Conservation (phyloP, 2,329 filamentous ascomycete genomes). For the Colletotrichum sp. region DNA sequence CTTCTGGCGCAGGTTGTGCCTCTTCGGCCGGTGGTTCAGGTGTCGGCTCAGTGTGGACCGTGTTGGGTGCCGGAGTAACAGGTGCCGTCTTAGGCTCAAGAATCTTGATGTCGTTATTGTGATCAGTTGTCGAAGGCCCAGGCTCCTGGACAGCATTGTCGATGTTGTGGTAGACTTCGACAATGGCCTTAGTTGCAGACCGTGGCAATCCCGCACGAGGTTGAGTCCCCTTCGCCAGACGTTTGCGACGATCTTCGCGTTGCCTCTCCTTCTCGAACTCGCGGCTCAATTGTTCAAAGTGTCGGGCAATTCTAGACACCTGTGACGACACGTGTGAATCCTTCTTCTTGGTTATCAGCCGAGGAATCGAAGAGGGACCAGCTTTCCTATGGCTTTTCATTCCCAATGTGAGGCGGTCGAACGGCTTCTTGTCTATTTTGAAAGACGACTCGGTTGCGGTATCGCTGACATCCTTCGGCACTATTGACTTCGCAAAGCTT, state of each 20-base stretch:
- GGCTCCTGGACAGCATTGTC: slow-evolving; percentile 90
- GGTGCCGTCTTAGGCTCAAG: slow-evolving; percentile 13
- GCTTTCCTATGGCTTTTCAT: slow-evolving; percentile 65
- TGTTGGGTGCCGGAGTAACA: slow-evolving; percentile 1
- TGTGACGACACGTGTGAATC: slow-evolving; percentile 83
- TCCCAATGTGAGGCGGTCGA: slow-evolving; percentile 72
- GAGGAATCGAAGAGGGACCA: slow-evolving; percentile 81
- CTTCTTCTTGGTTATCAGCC: slow-evolving; percentile 79
- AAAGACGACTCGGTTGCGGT: slow-evolving; percentile 41
- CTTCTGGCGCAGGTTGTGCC: slow-evolving; percentile 1
- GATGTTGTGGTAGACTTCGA: slow-evolving; percentile 94
- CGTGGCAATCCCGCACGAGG: slow-evolving; percentile 84
- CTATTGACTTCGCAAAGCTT: slow-evolving; percentile 44
- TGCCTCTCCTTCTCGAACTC: slow-evolving; percentile 96
- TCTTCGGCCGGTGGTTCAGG: slow-evolving; percentile 2
- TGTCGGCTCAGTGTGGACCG: slow-evolving; percentile 24
- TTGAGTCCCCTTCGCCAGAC: slow-evolving; percentile 73
- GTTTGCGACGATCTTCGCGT: slow-evolving; percentile 76
- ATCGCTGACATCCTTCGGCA: slow-evolving; percentile 38
- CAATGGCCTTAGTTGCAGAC: slow-evolving; percentile 91
- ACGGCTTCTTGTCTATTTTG: slow-evolving; percentile 76
- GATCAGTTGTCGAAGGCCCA: slow-evolving; percentile 65
- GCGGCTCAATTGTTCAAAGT: slow-evolving; percentile 95
- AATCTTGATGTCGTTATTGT: slow-evolving; percentile 16
- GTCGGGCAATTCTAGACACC: slow-evolving; percentile 90